These are phyloP conservation scores for Nicotiana obtusifolia DNA, from an alignment of 257 asterid species.

Conservation along the genomic window DNA sequence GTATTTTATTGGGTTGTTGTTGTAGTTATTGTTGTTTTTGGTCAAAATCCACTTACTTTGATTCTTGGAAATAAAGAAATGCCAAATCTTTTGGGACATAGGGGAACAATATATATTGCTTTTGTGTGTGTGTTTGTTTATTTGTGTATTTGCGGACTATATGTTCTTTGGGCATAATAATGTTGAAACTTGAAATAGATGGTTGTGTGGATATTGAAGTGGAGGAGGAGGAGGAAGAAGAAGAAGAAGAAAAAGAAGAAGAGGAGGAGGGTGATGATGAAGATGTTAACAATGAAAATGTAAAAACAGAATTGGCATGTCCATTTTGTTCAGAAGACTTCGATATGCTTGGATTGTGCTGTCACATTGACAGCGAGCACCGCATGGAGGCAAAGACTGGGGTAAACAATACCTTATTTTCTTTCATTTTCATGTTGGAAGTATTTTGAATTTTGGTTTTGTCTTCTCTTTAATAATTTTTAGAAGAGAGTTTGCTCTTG, in stretches of 20 bases:
- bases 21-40: background rate
- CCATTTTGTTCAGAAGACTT: constrained; percentile 85
- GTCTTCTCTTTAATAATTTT: background rate
- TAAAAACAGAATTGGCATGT: constrained; percentile 68
- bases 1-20: too few relatives aligned
- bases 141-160: background rate
- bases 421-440: background rate
- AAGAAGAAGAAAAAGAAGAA: constrained; percentile 49
- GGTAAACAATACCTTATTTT: constrained; percentile 30
- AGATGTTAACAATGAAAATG: constrained; percentile 20
- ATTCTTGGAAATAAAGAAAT: too few relatives aligned
- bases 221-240: constrained; percentile 39
- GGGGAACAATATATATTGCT: too few relatives aligned
- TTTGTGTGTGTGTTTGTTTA: background rate
- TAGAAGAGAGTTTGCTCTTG: background rate
- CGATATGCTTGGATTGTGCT: constrained; percentile 77
- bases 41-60: too few relatives aligned
- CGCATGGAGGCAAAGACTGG: constrained; percentile 73
- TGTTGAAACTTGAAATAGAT: constrained; percentile 12
- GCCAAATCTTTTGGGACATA: too few relatives aligned
- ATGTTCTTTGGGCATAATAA: background rate
- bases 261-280: constrained; percentile 24
- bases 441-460: background rate
- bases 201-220: constrained; percentile 34
- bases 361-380: constrained; percentile 90